Conservation (phyloP, 805 yeast genomes). For the Torulaspora franciscae region DNA sequence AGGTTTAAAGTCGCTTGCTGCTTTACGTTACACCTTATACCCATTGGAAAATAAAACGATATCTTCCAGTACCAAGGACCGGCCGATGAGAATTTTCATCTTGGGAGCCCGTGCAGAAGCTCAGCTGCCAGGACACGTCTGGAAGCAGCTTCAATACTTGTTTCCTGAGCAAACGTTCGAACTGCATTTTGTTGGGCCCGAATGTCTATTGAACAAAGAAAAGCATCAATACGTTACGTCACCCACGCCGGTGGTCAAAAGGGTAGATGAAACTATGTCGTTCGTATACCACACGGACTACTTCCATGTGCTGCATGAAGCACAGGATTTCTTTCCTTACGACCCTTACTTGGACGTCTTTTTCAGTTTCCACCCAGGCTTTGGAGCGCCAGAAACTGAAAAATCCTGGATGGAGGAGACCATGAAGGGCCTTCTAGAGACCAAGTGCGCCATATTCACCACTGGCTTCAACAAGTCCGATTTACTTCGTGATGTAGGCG, state of each 20-base stretch:
- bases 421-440: slow-evolving; percentile 79
- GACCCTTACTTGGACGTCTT: slow-evolving; percentile 94
- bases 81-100: slow-evolving; percentile 85
- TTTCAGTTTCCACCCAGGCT: slow-evolving; percentile 93
- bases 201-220: slow-evolving; percentile 71
- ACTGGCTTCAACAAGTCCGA: slow-evolving; percentile 86
- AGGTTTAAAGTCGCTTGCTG: slow-evolving; percentile 90
- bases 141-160: slow-evolving; percentile 86
- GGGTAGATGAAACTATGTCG: slow-evolving; percentile 68
- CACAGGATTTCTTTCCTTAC: slow-evolving; percentile 94
- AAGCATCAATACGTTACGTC: slow-evolving; percentile 55
- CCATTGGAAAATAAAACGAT: slow-evolving; percentile 42
- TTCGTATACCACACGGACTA: slow-evolving; percentile 83
- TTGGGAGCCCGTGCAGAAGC: slow-evolving; percentile 92
- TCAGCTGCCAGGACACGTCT: slow-evolving; percentile 86
- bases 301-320: slow-evolving; percentile 85
- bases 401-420: slow-evolving; percentile 88
- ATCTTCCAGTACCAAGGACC: slow-evolving; percentile 61
- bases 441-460: slow-evolving; percentile 87
- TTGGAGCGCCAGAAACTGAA: slow-evolving; percentile 72
- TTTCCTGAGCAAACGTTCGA: slow-evolving; percentile 82
- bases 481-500: slow-evolving; percentile 59
- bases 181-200: slow-evolving; percentile 92
- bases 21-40: slow-evolving; percentile 82
- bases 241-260: slow-evolving; percentile 62